Base-by-base conservation (phyloP, 352 stramenopile species). In the Phytopythium aichiense region DNA sequence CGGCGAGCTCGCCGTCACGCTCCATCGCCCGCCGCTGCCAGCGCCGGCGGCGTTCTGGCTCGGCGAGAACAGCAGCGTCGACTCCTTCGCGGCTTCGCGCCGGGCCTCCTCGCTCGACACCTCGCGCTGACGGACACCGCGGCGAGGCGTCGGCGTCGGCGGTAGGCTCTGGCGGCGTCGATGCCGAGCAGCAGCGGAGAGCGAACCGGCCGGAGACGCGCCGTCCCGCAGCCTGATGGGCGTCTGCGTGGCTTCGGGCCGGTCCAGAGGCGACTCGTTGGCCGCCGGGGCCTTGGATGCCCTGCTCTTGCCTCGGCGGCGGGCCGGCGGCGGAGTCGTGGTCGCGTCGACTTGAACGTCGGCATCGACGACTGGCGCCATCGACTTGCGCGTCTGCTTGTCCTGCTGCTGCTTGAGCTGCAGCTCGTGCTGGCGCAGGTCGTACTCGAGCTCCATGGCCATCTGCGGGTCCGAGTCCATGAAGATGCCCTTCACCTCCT, bases 391-490 rank as follows among this genome's bases (percentile, higher is more conserved):
- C 12, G 60, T 62, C 5, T 67, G 50, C 43, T 69, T 59, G 31
- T 79, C 65, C n/a, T 71, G 68, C 51, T 81, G 72, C 45, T 87
- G 77, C 49, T 89, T 76, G 55, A 82, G 79, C 35, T 89, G 77
- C 28, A 90, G 54, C 52, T 92, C 81, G 46, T 76, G 78, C 63
- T 95, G 87, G 1, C 86, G 87, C 58, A 97, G 69, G 67, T 99
- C 97, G 60, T 98, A 99, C 67, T 98, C 93, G 35, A 99, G 84
- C 77, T 99, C 96, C 76, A 98, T 92, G 11, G 96, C 82, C 61
- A 99, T 85, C 48, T 95, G 95, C 28, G 93, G 93, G 60, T 99
- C 91, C 12, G 87, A 91, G 22, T 87, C 93, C 59, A 99, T 74
- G 50, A 79, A 76, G 62, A 98, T 94, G 58, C 98, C 92, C 37